These are phyloP conservation scores for Penicillium brevicompactum DNA, from an alignment of 2,329 filamentous ascomycete genomes.

Conservation along the genomic window DNA sequence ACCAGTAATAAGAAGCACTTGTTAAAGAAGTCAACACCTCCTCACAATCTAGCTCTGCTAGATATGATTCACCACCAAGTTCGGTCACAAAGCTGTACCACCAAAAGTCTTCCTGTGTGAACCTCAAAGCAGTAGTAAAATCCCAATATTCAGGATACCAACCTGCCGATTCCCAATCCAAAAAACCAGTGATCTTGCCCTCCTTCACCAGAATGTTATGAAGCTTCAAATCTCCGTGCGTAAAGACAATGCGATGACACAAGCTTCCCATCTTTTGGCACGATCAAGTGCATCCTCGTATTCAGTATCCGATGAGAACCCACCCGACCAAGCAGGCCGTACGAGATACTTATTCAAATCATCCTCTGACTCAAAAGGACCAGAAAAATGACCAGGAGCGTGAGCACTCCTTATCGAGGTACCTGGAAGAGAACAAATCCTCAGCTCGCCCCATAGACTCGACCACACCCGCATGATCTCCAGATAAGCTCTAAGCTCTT, in stretches of 20 bases:
- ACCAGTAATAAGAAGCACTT: slow-evolving; percentile 21
- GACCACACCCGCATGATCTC: slow-evolving; percentile 35
- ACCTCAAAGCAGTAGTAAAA: slow-evolving; percentile 15
- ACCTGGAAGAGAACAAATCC: slow-evolving; percentile 32
- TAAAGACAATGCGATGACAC: slow-evolving; percentile 28
- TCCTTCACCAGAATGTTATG: slow-evolving; percentile 19
- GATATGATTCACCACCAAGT: slow-evolving; percentile 16
- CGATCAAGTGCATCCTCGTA: slow-evolving; percentile 25
- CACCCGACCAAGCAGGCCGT: slow-evolving; percentile 22
- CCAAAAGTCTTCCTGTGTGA: slow-evolving; percentile 17
- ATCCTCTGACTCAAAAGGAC: slow-evolving; percentile 30
- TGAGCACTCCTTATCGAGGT: slow-evolving; percentile 32
- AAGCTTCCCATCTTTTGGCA: slow-evolving; percentile 21
- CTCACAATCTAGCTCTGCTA: slow-evolving; percentile 21
- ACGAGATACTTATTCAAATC: slow-evolving; percentile 34
- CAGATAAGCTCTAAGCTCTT: slow-evolving; percentile 35
- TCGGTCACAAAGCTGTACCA: slow-evolving; percentile 21
- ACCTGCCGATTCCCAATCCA: slow-evolving; percentile 23
- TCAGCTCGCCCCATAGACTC: slow-evolving; percentile 25
- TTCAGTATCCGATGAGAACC: slow-evolving; percentile 22
- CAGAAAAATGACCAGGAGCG: slow-evolving; percentile 26
- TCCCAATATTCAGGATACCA: slow-evolving; percentile 13
- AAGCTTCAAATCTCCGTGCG: slow-evolving; percentile 22
- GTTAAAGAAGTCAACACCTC: slow-evolving; percentile 18
- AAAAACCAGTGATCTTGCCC: slow-evolving; percentile 20